Evolutionary conservation across 2,329 filamentous ascomycete genomes (phyloP), one percentile per base, ranked within the genome.

Genomic region (Aspergillus quadricinctus): DNA sequence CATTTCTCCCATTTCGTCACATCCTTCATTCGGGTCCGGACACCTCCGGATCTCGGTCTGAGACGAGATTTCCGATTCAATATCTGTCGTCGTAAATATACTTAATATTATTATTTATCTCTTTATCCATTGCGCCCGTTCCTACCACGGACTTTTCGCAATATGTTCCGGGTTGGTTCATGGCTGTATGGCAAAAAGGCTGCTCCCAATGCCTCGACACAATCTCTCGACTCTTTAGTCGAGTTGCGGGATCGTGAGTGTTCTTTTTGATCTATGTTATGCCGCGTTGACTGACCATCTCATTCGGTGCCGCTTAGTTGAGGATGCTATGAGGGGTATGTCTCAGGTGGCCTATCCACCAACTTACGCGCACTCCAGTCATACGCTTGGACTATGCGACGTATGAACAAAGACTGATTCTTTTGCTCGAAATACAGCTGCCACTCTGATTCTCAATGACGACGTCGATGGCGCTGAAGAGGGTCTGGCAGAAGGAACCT

Each of bases 381-480:
- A 17, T 27, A 23, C 23, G 21, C 21, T 27, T 17, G 10, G 43
- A 46, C 10, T 23, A 46, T 46, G 23, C 43, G 21, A 46, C 5
- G 14, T 14, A 46, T 14, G 23, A 52, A 56, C 53, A 51, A 56
- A 57, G 49, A 49, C 48, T 54, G 41, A 54, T 41, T 9, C 46
- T 52, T 46, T 10, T 41, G 60, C 52, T 48, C 28, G 51, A 45
- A 45, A 60, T 46, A 17, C 46, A 71, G 88, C 89, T 41, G 85
- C 88, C 4, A 81, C 83, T 8, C 78, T 89, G 56, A 90, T 96
- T 64, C 88, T 96, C 81, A 88, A 94, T 69, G 92, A 96, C 75
- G 91, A 97, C 75, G 88, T 97, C 58, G 89, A 91, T 37, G 86
- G 84, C 41, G 94, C 94, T 5, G 90, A 95, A 75, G 80, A 80